Evolutionary conservation across 169 alveolate genomes (phyloP).

Genomic region (Perkinsus chesapeaki): DNA sequence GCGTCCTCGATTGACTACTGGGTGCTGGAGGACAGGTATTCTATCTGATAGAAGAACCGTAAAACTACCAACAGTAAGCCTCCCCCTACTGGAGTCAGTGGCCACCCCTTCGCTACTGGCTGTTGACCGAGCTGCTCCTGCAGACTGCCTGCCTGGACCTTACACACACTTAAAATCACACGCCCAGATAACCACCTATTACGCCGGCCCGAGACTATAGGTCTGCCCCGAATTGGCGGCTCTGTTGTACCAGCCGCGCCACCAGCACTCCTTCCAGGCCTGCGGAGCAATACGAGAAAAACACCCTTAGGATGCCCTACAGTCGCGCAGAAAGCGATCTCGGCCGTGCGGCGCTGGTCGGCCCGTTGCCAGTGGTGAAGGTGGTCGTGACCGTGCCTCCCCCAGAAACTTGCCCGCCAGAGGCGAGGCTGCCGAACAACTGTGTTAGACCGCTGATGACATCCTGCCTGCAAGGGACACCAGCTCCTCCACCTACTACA

Average conservation of each 20-base stretch:
- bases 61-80: background rate
- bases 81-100: background rate
- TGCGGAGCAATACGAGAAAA: background rate
- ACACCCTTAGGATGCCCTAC: background rate
- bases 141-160: background rate
- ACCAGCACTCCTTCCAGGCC: background rate
- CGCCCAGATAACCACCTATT: background rate
- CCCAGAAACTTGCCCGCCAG: background rate
- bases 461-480: background rate
- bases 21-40: background rate
- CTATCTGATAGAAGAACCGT: background rate
- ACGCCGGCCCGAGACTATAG: background rate
- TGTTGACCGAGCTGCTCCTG: background rate
- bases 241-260: background rate
- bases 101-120: background rate
- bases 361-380: background rate
- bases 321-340: background rate
- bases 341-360: background rate
- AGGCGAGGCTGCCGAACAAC: background rate
- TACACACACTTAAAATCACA: background rate
- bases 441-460: background rate
- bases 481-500: background rate
- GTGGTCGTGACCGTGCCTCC: background rate
- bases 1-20: background rate
- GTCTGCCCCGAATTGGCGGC: background rate